Evolutionary conservation across 495 filamentous ascomycete genomes (phyloP).

Genomic region (Penicillium salamii): DNA sequence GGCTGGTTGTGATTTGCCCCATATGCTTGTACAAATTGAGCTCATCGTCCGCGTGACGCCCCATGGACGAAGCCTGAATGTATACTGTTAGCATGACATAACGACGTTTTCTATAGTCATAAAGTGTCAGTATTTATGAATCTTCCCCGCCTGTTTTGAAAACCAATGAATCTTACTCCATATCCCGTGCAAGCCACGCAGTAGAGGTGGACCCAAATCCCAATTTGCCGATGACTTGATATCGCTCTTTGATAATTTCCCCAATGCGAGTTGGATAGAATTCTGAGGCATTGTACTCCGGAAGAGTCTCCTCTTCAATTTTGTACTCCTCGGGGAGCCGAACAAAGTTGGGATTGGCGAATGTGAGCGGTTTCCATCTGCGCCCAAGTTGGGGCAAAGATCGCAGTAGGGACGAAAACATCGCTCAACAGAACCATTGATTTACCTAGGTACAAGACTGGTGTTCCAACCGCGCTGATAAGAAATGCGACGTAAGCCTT

Average conservation of each 20-base stretch:
- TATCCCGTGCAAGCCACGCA: slow-evolving; percentile 34
- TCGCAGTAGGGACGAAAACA: slow-evolving; percentile 14
- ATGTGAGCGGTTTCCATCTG: slow-evolving; percentile 20
- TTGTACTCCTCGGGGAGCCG: slow-evolving; percentile 2
- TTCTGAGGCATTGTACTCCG: slow-evolving; percentile 25
- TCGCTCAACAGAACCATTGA: no score
- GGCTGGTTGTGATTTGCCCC: slow-evolving; percentile 7
- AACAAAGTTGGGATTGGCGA: slow-evolving; percentile 18
- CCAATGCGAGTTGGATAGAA: slow-evolving; percentile 37
- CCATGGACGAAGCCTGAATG: slow-evolving; percentile 19
- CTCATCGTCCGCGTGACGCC: slow-evolving; percentile 27
- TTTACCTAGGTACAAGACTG: no score
- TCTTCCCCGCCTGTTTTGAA: no score
- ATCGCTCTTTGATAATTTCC: slow-evolving; percentile 33
- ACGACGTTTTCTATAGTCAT: slow-evolving; percentile 16
- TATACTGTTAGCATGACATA: slow-evolving; percentile 36
- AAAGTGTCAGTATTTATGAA: no score
- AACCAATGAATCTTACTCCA: slow-evolving; percentile 23
- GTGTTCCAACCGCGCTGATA: no score
- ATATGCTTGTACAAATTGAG: slow-evolving; percentile 30
- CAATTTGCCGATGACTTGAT: slow-evolving; percentile 36
- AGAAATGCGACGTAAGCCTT: no score
- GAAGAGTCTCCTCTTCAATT: slow-evolving; percentile 24
- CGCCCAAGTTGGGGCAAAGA: slow-evolving; percentile 17
- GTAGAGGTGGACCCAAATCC: slow-evolving; percentile 37